Percentiles rank a stretch among this genome's conserved stretches.
Conservation (phyloP, 163 green algal species). For the Scenedesmus sp. region DNA sequence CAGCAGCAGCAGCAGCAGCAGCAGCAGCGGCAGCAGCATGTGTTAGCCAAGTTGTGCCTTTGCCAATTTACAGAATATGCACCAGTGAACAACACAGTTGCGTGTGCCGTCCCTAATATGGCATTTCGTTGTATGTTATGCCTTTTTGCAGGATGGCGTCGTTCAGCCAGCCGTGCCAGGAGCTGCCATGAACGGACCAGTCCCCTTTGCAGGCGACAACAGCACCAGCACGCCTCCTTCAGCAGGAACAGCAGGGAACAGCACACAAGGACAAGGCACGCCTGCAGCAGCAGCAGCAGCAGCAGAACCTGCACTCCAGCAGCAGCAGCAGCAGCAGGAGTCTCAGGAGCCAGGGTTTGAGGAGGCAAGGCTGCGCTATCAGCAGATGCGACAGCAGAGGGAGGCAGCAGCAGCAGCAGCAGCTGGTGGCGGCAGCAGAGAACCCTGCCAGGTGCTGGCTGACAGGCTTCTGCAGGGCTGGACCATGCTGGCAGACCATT, state of each 20-base stretch:
- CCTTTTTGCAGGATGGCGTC: not conserved
- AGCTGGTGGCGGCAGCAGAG: not conserved
- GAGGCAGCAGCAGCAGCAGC: constrained; percentile 31
- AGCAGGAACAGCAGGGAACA: not conserved
- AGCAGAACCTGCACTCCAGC: not conserved
- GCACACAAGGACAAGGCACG: not conserved
- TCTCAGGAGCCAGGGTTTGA: not conserved
- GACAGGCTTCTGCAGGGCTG: constrained; percentile 34
- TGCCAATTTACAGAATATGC: too few species aligned
- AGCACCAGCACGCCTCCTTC: not conserved
- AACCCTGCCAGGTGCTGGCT: constrained; percentile 26
- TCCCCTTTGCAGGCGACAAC: not conserved
- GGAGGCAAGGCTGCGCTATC: not conserved
- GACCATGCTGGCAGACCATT: constrained; percentile 34
- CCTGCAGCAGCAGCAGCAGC: not conserved
- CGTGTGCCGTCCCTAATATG: too few species aligned
- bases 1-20: not conserved
- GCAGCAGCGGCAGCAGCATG: not conserved
- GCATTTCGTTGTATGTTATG: too few species aligned
- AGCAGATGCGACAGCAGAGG: constrained; percentile 8
- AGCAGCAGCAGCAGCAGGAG: constrained; percentile 42
- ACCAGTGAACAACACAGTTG: too few species aligned
- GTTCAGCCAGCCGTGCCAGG: not conserved
- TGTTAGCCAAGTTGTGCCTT: too few species aligned
- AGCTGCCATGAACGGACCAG: not conserved